A percentile compares a stretch with the other conserved stretches of the same genome.
Conservation (phyloP, 257 asterid species). For the Fraxinus pennsylvanica region DNA sequence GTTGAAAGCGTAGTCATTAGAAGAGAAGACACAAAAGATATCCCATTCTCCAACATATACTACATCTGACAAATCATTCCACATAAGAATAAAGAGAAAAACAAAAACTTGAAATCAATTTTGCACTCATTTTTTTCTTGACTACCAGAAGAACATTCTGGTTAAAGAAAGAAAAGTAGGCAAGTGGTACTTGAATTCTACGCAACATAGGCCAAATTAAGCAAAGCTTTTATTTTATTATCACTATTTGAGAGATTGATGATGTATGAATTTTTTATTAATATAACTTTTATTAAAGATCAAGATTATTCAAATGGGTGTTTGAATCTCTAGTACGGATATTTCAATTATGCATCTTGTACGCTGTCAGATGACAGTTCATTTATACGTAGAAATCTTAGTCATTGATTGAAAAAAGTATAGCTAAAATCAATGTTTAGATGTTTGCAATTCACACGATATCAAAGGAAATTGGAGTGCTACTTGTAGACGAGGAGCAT, state of each 20-base stretch:
- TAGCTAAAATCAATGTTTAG: no score
- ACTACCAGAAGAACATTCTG: constrained; percentile 44
- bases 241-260: constrained; percentile 24
- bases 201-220: constrained; percentile 44
- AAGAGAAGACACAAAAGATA: constrained; percentile 41
- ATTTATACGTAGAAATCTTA: no score
- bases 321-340: no score
- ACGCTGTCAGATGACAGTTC: no score
- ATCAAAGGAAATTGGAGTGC: no score
- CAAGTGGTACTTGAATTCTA: constrained; percentile 48
- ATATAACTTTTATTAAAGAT: constrained; percentile 18
- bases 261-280: constrained; percentile 27
- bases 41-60: constrained; percentile 40
- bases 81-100: constrained; percentile 20
- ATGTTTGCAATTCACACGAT: no score
- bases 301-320: constrained; percentile 16
- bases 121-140: constrained; percentile 25
- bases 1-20: neutral
- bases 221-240: constrained; percentile 15
- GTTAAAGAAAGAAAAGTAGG: constrained; percentile 32
- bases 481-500: no score
- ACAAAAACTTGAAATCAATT: constrained; percentile 17
- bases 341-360: no score
- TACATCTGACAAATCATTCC: constrained; percentile 29
- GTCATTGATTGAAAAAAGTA: no score